Evolutionary conservation across 768 basidiomycete genomes (phyloP).

Genomic region (Cystofilobasidium ferigula): DNA sequence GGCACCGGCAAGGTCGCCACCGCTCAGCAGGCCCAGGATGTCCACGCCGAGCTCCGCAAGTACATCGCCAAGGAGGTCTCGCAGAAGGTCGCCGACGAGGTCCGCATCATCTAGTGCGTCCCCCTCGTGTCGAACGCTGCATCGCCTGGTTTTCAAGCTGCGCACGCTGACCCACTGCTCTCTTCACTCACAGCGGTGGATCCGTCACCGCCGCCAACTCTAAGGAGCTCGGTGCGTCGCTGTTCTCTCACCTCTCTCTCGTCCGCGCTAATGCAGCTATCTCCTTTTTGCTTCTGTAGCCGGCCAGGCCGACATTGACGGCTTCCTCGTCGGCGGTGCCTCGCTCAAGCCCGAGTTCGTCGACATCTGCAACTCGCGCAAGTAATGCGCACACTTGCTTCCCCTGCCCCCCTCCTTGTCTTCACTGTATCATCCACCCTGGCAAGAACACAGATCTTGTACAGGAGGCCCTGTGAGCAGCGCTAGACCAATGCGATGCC

Average conservation of each 20-base stretch:
- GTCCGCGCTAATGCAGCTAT: background rate
- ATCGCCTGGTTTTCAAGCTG: too few relatives aligned
- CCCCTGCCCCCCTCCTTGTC: too few relatives aligned
- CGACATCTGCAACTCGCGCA: constrained; percentile 26
- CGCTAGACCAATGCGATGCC: too few relatives aligned
- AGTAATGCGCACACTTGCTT: background rate
- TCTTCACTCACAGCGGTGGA: constrained; percentile 48
- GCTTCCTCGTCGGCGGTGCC: constrained; percentile 95
- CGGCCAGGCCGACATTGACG: constrained; percentile 72
- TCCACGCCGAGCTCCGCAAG: constrained; percentile 68
- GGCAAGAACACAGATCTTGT: too few relatives aligned
- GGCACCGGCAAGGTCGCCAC: constrained; percentile 95
- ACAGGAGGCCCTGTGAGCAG: too few relatives aligned
- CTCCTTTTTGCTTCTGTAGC: background rate
- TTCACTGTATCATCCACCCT: too few relatives aligned
- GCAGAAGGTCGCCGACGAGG: constrained; percentile 54
- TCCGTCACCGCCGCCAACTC: constrained; percentile 83
- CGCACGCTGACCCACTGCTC: background rate
- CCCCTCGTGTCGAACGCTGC: background rate
- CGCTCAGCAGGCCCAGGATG: constrained; percentile 75
- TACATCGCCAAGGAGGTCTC: constrained; percentile 61
- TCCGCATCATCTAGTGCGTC: constrained; percentile 66
- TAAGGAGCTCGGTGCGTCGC: constrained; percentile 64
- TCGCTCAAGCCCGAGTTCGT: constrained; percentile 79
- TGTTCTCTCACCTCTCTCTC: background rate